A percentile compares a stretch with the other conserved stretches of the same genome.
Conservation (phyloP, 208 protist genomes). For the Dictyostelium gargantuum region DNA sequence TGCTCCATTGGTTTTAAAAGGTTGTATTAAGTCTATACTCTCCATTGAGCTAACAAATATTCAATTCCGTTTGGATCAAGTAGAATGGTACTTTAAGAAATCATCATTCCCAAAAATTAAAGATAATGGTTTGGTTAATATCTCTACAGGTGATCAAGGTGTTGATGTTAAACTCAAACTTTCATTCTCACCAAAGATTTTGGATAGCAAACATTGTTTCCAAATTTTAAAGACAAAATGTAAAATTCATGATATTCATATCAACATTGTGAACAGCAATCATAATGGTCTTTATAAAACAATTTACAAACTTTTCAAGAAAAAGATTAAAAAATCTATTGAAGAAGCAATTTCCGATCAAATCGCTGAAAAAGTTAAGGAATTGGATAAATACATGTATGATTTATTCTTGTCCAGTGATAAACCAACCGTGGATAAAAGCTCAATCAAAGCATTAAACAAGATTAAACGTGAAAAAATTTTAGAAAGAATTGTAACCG, state of each 20-base stretch:
- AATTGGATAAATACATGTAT: background rate
- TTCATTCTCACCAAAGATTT: conserved; percentile 18
- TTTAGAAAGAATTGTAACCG: conserved; percentile 17
- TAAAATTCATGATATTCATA: conserved; percentile 39
- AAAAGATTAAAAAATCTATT: conserved; percentile 23
- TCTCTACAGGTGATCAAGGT: background rate
- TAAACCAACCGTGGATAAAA: background rate
- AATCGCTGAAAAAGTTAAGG: background rate
- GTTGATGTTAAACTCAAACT: conserved; percentile 32
- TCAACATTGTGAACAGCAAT: conserved; percentile 33
- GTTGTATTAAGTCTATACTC: background rate
- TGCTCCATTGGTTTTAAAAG: background rate
- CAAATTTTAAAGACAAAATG: conserved; percentile 12
- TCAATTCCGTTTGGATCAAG: conserved; percentile 45
- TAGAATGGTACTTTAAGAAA: conserved; percentile 44
- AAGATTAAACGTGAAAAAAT: conserved; percentile 29
- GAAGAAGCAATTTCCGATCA: background rate
- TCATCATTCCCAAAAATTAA: conserved; percentile 31
- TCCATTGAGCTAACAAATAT: conserved; percentile 33
- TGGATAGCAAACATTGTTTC: background rate
- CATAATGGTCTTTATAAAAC: conserved; percentile 44
- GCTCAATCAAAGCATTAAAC: background rate
- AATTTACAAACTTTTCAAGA: conserved; percentile 43
- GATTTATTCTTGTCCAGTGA: background rate
- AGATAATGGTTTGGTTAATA: conserved; percentile 22